Conservation (phyloP, 768 basidiomycete species). For the Pulveroboletus sp. region DNA sequence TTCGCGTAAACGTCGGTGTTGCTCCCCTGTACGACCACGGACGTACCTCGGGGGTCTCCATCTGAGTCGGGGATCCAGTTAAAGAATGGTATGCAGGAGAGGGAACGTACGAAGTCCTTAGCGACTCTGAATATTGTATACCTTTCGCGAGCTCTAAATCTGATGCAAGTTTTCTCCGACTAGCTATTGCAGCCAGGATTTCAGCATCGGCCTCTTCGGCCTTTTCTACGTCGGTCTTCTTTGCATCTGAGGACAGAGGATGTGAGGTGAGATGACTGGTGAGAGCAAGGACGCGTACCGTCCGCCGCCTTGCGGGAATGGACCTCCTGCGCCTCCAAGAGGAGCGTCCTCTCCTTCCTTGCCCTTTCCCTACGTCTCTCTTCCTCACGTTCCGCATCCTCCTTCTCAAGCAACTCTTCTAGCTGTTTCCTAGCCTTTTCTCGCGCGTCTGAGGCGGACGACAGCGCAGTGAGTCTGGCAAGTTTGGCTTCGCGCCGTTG, state of each 20-base stretch:
- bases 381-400: slow-evolving; percentile 77
- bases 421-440: slow-evolving; percentile 42
- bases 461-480: slow-evolving; percentile 64
- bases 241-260: slow-evolving; percentile 51
- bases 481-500: slow-evolving; percentile 80
- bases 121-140: slow-evolving; percentile 81
- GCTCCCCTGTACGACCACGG: slow-evolving; percentile 59
- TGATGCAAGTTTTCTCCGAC: slow-evolving; percentile 85
- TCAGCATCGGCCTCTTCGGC: slow-evolving; percentile 86
- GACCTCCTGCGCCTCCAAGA: slow-evolving; percentile 94
- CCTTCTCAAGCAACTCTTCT: slow-evolving; percentile 56
- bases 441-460: slow-evolving; percentile 47
- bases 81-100: neutral
- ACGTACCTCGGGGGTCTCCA: slow-evolving; percentile 89
- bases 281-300: slow-evolving; percentile 41
- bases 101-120: slow-evolving; percentile 69
- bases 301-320: slow-evolving; percentile 77
- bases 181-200: slow-evolving; percentile 87
- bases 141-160: slow-evolving; percentile 92
- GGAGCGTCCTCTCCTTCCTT: slow-evolving; percentile 78
- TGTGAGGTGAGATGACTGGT: slow-evolving; percentile 14
- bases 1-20: slow-evolving; percentile 73
- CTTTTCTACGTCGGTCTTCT: slow-evolving; percentile 84
- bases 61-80: slow-evolving; percentile 36
- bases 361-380: slow-evolving; percentile 69